phyloP scores from a whole-genome alignment of 2,329 filamentous ascomycete species.

The Alternaria sp. region DNA sequence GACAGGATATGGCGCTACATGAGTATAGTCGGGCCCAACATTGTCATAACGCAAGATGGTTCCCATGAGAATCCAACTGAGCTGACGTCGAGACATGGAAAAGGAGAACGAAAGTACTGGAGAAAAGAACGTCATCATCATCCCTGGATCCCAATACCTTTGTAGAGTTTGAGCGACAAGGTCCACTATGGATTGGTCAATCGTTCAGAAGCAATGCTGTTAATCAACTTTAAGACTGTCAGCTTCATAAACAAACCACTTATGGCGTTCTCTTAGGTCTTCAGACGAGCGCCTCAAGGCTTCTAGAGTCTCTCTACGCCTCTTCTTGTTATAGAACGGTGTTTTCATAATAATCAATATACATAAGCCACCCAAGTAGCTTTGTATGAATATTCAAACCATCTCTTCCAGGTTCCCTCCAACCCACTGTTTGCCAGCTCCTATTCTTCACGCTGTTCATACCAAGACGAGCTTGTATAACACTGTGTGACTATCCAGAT shows the following conservation, averaged over 20 bases:
- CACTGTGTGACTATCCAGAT: background rate
- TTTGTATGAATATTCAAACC: too few relatives aligned
- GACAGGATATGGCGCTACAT: background rate
- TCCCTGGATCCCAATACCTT: background rate
- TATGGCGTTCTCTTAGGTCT: too few relatives aligned
- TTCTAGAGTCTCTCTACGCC: too few relatives aligned
- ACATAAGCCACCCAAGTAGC: too few relatives aligned
- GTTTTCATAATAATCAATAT: too few relatives aligned
- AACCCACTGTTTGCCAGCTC: too few relatives aligned
- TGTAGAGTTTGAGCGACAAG: too few relatives aligned
- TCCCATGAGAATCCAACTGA: background rate
- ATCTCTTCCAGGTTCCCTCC: too few relatives aligned
- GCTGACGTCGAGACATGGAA: background rate
- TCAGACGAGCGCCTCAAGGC: too few relatives aligned
- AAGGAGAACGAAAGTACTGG: background rate
- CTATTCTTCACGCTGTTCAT: background rate
- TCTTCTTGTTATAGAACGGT: too few relatives aligned
- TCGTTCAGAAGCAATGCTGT: too few relatives aligned
- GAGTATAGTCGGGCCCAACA: too few relatives aligned
- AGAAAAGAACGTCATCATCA: background rate
- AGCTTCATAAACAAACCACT: background rate
- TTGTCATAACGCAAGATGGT: background rate
- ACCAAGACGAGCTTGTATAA: background rate
- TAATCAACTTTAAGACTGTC: background rate
- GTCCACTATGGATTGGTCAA: background rate